Percentiles rank a stretch among this genome's conserved stretches.
Evolutionary conservation across 2,329 filamentous ascomycete species (phyloP).

Genomic region (Purpureocillium takamizusanense): DNA sequence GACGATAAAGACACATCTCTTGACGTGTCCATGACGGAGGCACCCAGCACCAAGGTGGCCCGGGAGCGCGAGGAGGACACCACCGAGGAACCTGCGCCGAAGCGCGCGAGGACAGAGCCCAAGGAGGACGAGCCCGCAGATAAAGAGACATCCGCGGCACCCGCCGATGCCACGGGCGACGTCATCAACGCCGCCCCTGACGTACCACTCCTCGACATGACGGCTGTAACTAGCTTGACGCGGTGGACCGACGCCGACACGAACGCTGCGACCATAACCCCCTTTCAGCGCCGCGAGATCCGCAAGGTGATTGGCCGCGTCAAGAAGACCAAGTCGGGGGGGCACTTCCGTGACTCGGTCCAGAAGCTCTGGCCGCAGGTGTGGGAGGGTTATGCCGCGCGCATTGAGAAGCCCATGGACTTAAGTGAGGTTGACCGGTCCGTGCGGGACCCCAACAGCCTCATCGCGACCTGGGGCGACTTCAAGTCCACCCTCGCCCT

Average conservation of each 20-base stretch:
- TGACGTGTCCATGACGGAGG: slow-evolving; percentile 47
- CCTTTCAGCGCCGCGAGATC: slow-evolving; percentile 51
- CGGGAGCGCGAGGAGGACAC: slow-evolving; percentile 72
- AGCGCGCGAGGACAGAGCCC: slow-evolving; percentile 68
- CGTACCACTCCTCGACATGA: slow-evolving; percentile 6
- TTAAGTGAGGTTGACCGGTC: slow-evolving; percentile 74
- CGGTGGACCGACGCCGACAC: slow-evolving; percentile 33
- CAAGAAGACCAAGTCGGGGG: slow-evolving; percentile 79
- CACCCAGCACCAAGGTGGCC: slow-evolving; percentile 51
- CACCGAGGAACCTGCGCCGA: slow-evolving; percentile 57
- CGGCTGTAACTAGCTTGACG: slow-evolving; percentile 19
- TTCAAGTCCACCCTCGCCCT: slow-evolving; percentile 68
- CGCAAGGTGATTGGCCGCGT: slow-evolving; percentile 60
- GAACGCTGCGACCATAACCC: slow-evolving; percentile 43
- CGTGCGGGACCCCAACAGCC: slow-evolving; percentile 51
- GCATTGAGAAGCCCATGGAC: slow-evolving; percentile 73
- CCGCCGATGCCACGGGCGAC: slow-evolving; percentile 1
- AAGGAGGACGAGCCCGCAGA: slow-evolving; percentile 26
- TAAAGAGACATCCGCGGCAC: slow-evolving; percentile 10
- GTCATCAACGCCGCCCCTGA: slow-evolving; percentile 1
- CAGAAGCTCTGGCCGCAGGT: slow-evolving; percentile 66
- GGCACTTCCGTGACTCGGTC: slow-evolving; percentile 70
- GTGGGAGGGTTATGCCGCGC: slow-evolving; percentile 62
- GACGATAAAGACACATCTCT: slow-evolving; percentile 20
- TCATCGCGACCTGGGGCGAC: slow-evolving; percentile 60